Evolutionary conservation across 2,329 filamentous ascomycete species (phyloP), one percentile per base, ranked within the genome.

Genomic region (Cladosporium halotolerans): DNA sequence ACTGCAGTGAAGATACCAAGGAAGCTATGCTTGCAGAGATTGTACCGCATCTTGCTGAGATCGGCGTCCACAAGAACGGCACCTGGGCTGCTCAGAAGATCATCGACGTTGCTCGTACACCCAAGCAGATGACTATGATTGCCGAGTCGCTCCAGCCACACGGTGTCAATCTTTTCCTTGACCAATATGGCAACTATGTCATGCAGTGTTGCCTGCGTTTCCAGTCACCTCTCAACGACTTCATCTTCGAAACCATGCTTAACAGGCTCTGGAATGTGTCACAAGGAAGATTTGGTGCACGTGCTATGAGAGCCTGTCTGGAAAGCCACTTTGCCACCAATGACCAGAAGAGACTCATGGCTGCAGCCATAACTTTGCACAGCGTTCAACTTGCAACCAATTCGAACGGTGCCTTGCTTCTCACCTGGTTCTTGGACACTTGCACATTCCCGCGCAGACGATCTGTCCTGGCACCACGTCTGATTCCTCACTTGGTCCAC

Each of bases 11-110:
- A 68, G 77, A 83, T 40, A 83, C 92, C 40, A 91, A 95, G 63
- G 90, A 96, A 69, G 85, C 87, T 53, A 97, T 99, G 93, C 77
- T 99, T 54, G 73, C 76, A 11, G 84, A 91, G 66, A 95, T 99
- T 63, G 83, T 88, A 2, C 91, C 92, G 54, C 91, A 96, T 67
- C 81, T 97, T 68, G 90, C 92, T 23, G 91, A 97, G 72, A 96
- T 97, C 72, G 93, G 93, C 63, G 85, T 96, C 7, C 93, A 99
- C 79, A 99, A 99, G 81, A 99, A 99, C 65, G 93, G 93, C 58
- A 99, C 93, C 1, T 99, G 93, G 93, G 93, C 93, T 52, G 93
- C 93, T 1, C 93, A 99, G 73, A 99, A 97, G 79, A 97, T 99
- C 65, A 97, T 99, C 62, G 92, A 97, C 65, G 89, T 96, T 6